Evolutionary conservation across 768 basidiomycete species (phyloP).

Genomic region (Phaffia australis): DNA sequence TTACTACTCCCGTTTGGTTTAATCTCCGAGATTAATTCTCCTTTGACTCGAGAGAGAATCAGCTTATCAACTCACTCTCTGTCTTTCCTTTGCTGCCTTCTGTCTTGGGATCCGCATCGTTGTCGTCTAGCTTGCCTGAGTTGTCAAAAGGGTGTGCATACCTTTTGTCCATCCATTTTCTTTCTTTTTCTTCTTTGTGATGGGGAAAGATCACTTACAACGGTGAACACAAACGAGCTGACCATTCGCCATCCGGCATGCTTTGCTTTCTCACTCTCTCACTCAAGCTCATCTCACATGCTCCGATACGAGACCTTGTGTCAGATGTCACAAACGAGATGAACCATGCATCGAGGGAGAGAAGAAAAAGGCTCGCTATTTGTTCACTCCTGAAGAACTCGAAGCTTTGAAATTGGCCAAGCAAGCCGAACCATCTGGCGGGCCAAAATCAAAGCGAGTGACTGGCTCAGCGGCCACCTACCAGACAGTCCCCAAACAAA

Average conservation of each 20-base stretch:
- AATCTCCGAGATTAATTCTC: no score
- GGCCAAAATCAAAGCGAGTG: no score
- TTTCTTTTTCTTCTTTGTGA: not conserved
- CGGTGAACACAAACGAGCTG: constrained; percentile 4
- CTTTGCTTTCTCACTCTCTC: not conserved
- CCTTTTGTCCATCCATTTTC: not conserved
- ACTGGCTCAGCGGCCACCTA: no score
- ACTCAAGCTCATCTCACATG: not conserved
- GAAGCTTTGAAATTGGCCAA: no score
- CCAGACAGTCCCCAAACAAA: no score
- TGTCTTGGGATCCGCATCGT: not conserved
- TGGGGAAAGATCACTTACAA: not conserved
- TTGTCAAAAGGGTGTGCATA: constrained; percentile 18
- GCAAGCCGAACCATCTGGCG: no score
- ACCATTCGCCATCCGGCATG: not conserved
- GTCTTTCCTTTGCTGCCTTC: not conserved
- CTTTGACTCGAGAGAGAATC: not conserved
- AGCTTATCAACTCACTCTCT: not conserved
- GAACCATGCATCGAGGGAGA: constrained; percentile 84
- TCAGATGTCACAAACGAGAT: constrained; percentile 87
- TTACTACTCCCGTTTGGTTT: no score
- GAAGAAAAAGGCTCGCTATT: constrained; percentile 57
- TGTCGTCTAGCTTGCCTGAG: constrained; percentile 12
- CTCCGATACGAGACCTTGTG: constrained; percentile 60
- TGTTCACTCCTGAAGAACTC: no score